phyloP scores from a whole-genome alignment of 306 rosid genomes.

The Amphicarpaea edgeworthii region DNA sequence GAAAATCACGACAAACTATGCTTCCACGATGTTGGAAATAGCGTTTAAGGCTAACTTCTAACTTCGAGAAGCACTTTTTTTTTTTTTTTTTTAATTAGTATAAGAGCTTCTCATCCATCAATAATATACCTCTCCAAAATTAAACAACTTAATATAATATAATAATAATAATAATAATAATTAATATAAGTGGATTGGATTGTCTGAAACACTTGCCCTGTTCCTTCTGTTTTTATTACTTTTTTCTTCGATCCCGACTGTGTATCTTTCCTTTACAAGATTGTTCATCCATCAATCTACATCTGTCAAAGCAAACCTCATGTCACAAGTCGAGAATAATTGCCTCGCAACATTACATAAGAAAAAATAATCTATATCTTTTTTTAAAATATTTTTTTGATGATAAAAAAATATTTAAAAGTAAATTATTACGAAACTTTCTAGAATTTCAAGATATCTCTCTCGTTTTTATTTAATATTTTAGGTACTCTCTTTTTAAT shows the following conservation, averaged over 20 bases:
- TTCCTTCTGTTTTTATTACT: background rate
- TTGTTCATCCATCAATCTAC: constrained; percentile 5
- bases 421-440: too few species aligned
- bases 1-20: background rate
- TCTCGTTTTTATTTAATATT: too few species aligned
- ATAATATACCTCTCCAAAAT: background rate
- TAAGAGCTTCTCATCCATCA: too few species aligned
- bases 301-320: background rate
- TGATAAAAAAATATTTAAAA: too few species aligned
- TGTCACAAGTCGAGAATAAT: background rate
- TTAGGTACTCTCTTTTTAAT: too few species aligned
- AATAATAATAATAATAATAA: too few species aligned
- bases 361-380: background rate
- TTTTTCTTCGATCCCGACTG: background rate
- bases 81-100: too few species aligned
- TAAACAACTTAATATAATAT: background rate
- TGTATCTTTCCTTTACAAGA: constrained; percentile 8
- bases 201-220: background rate
- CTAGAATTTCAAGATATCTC: too few species aligned
- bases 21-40: background rate
- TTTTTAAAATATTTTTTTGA: background rate
- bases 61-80: background rate
- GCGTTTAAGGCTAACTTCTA: background rate
- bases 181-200: constrained; percentile 14
- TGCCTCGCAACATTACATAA: background rate